Conservation (phyloP, 768 basidiomycete species). For the Boletus edulis region DNA sequence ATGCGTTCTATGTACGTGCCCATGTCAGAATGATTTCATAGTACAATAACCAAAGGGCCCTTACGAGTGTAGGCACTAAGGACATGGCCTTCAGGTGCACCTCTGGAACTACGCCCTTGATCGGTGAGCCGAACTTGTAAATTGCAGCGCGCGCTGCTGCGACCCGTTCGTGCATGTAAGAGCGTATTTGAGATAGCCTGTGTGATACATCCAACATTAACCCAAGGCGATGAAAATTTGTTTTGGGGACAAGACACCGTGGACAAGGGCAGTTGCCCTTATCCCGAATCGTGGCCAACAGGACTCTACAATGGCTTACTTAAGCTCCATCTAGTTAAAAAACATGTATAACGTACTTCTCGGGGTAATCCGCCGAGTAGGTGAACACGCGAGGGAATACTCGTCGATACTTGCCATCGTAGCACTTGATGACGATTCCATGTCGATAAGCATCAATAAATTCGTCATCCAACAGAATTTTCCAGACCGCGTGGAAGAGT, state of each 20-base stretch:
- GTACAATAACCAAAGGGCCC: not conserved
- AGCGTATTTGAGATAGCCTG: not conserved
- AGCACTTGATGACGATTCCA: slow-evolving; percentile 24
- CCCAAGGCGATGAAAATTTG: slow-evolving; percentile 13
- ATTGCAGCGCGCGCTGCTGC: not conserved
- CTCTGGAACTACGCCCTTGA: slow-evolving; percentile 11
- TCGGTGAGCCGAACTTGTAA: slow-evolving; percentile 9
- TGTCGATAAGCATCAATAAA: slow-evolving; percentile 23
- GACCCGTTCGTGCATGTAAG: not conserved
- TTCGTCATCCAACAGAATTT: slow-evolving; percentile 5
- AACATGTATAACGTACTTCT: slow-evolving; percentile 19
- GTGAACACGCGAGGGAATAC: slow-evolving; percentile 31
- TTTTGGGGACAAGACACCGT: slow-evolving; percentile 20
- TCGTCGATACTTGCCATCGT: slow-evolving; percentile 16
- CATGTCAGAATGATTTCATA: too few species aligned
- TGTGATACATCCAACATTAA: slow-evolving; percentile 3
- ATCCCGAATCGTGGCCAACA: slow-evolving; percentile 28
- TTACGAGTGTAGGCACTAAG: slow-evolving; percentile 11
- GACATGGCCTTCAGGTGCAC: slow-evolving; percentile 7
- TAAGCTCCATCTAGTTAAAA: too few species aligned
- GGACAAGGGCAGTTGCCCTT: slow-evolving; percentile 32
- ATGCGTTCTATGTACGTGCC: not conserved
- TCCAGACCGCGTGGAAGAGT: not conserved
- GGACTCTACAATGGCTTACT: slow-evolving; percentile 10
- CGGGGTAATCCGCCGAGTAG: slow-evolving; percentile 37